Conservation (phyloP, 1,139 yeast species). For the Meyerozyma carpophila region DNA sequence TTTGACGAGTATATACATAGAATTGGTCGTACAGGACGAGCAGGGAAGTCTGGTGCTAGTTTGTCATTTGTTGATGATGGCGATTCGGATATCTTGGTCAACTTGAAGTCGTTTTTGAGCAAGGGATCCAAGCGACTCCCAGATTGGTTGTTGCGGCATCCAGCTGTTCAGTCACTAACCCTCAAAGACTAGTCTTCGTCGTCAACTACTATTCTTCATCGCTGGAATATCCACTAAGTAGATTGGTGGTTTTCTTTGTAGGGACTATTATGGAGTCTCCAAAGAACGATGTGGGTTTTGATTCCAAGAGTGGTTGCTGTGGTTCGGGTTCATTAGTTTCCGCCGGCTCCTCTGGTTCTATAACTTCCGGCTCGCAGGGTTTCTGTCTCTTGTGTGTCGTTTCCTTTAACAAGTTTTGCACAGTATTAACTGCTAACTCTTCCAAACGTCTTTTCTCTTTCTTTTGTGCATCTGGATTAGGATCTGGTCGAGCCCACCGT, state of each 20-base stretch:
- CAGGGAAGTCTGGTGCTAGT: conserved; percentile 76
- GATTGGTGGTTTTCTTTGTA: background rate
- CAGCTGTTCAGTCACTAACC: conserved; percentile 12
- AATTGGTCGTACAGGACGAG: conserved; percentile 95
- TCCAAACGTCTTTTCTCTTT: conserved; percentile 41
- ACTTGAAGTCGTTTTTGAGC: conserved; percentile 46
- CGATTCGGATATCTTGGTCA: conserved; percentile 49
- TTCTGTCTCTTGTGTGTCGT: conserved; percentile 5
- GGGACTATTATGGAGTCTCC: conserved; percentile 4
- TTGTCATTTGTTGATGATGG: conserved; percentile 61
- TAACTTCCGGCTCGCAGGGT: conserved; percentile 4
- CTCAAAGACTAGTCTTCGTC: conserved; percentile 6
- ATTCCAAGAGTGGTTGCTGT: background rate
- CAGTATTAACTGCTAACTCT: conserved; percentile 30
- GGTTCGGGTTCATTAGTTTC: background rate
- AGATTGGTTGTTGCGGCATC: conserved; percentile 41
- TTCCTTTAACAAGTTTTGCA: conserved; percentile 21
- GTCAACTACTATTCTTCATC: background rate
- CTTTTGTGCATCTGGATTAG: conserved; percentile 63
- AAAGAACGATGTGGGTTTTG: conserved; percentile 2
- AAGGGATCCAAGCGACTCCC: conserved; percentile 48
- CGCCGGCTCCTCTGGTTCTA: conserved; percentile 2
- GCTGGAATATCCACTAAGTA: conserved; percentile 12
- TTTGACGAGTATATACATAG: conserved; percentile 84
- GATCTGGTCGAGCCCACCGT: conserved; percentile 90